phyloP scores from a whole-genome alignment of 768 basidiomycete genomes.

The Coprinopsis sp. region DNA sequence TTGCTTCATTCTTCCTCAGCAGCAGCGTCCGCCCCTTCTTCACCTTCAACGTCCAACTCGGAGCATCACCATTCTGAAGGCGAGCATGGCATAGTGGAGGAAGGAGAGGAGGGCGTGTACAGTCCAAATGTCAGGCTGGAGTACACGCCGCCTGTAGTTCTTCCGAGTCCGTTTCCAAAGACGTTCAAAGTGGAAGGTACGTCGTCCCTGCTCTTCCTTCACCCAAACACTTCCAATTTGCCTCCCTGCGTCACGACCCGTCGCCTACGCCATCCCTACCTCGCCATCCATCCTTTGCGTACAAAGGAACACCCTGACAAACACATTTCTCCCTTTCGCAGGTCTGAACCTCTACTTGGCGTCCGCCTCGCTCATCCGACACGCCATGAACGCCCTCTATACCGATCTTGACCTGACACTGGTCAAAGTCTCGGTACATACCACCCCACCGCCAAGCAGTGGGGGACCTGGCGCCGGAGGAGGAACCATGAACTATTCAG shows the following conservation, averaged over 20 bases:
- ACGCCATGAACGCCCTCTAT: conserved; percentile 73
- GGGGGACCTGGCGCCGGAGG: conserved; percentile 1
- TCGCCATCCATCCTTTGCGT: too few species aligned
- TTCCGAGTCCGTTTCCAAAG: conserved; percentile 67
- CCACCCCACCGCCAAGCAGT: conserved; percentile 17
- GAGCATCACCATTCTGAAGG: conserved; percentile 24
- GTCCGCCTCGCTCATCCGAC: conserved; percentile 64
- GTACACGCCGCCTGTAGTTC: conserved; percentile 63
- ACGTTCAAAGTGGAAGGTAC: conserved; percentile 69
- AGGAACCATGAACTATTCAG: too few species aligned
- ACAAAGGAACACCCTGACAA: too few species aligned
- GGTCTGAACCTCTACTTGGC: too few species aligned
- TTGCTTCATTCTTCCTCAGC: conserved; percentile 7
- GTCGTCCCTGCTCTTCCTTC: conserved; percentile 6
- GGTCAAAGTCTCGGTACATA: conserved; percentile 41
- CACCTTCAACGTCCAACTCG: conserved; percentile 17
- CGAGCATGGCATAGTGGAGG: conserved; percentile 17
- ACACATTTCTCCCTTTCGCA: too few species aligned
- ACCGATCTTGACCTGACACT: conserved; percentile 57
- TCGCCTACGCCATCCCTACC: too few species aligned
- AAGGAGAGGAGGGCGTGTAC: conserved; percentile 49
- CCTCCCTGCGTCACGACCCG: conserved; percentile 39
- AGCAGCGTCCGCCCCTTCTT: conserved; percentile 3
- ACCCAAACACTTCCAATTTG: conserved; percentile 47
- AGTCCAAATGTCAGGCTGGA: conserved; percentile 56